Conservation (phyloP, 1,139 yeast genomes). For the Magnusiomyces tetraspermus region DNA sequence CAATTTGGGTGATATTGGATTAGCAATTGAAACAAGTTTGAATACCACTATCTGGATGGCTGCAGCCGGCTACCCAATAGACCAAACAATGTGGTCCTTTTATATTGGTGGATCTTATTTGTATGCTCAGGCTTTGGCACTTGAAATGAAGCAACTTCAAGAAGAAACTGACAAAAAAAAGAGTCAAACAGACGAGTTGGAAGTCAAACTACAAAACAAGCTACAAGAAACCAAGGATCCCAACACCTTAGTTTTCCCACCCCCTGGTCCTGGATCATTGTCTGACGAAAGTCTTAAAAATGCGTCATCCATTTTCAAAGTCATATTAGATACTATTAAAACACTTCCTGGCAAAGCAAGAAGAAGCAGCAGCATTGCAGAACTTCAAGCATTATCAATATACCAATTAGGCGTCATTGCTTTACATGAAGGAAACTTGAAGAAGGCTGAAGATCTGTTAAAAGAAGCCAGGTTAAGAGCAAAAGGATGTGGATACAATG, state of each 20-base stretch:
- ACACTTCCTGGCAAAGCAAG: constrained; percentile 39
- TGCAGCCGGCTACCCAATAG: constrained; percentile 57
- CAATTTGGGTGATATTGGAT: constrained; percentile 53
- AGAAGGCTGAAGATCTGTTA: constrained; percentile 51
- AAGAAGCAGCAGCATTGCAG: constrained; percentile 41
- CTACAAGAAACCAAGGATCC: not conserved
- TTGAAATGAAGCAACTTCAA: constrained; percentile 39
- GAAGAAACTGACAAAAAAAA: constrained; percentile 29
- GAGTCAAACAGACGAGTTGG: not conserved
- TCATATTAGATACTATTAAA: constrained; percentile 46
- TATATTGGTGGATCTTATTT: constrained; percentile 65
- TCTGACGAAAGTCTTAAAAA: constrained; percentile 23
- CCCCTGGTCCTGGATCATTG: constrained; percentile 33
- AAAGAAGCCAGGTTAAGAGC: constrained; percentile 68
- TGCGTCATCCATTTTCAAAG: constrained; percentile 19
- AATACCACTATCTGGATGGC: constrained; percentile 69
- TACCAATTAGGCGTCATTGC: constrained; percentile 79
- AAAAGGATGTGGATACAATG: constrained; percentile 54
- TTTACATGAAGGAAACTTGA: constrained; percentile 47
- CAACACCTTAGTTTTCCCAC: constrained; percentile 31
- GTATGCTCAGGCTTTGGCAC: constrained; percentile 61
- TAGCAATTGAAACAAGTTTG: constrained; percentile 55
- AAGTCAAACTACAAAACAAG: not conserved
- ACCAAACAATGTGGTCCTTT: constrained; percentile 51
- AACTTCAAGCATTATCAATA: constrained; percentile 69